Evolutionary conservation across 352 stramenopile genomes (phyloP).

Genomic region (Peronospora tabacina): DNA sequence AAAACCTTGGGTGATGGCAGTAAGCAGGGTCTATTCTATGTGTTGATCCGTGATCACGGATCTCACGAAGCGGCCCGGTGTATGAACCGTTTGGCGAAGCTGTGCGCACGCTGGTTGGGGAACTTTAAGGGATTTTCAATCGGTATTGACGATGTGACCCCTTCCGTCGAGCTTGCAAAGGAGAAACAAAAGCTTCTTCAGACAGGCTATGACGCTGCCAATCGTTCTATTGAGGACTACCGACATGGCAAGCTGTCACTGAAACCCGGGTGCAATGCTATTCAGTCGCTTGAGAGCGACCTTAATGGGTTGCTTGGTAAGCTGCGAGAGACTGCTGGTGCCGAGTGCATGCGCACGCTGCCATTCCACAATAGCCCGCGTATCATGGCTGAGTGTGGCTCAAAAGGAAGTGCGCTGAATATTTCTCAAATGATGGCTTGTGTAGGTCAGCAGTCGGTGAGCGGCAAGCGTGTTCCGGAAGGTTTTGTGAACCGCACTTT

Average conservation of each 20-base stretch:
- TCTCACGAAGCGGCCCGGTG: constrained; percentile 87
- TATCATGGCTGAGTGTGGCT: constrained; percentile 99
- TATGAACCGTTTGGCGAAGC: constrained; percentile 98
- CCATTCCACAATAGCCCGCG: constrained; percentile 95
- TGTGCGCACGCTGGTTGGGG: constrained; percentile 96
- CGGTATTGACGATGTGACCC: constrained; percentile 99
- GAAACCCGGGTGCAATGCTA: constrained; percentile 94
- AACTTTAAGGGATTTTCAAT: constrained; percentile 97
- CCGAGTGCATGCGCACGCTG: constrained; percentile 96
- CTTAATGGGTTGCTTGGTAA: constrained; percentile 97
- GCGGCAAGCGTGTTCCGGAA: constrained; percentile 96
- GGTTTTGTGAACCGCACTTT: constrained; percentile 98
- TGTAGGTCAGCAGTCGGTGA: constrained; percentile 98
- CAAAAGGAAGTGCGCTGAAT: constrained; percentile 98
- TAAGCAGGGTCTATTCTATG: constrained; percentile 98
- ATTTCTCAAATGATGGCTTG: constrained; percentile 99
- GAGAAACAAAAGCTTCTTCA: constrained; percentile 94
- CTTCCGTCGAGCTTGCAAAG: constrained; percentile 88
- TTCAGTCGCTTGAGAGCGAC: constrained; percentile 98
- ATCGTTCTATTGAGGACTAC: constrained; percentile 91
- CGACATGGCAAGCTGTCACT: constrained; percentile 90
- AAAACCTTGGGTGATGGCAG: constrained; percentile 97
- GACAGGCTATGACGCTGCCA: constrained; percentile 77
- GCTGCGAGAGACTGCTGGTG: constrained; percentile 94
- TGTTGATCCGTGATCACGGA: constrained; percentile 95